phyloP scores from a whole-genome alignment of 2,329 filamentous ascomycete genomes.

The Leptographium flavum region DNA sequence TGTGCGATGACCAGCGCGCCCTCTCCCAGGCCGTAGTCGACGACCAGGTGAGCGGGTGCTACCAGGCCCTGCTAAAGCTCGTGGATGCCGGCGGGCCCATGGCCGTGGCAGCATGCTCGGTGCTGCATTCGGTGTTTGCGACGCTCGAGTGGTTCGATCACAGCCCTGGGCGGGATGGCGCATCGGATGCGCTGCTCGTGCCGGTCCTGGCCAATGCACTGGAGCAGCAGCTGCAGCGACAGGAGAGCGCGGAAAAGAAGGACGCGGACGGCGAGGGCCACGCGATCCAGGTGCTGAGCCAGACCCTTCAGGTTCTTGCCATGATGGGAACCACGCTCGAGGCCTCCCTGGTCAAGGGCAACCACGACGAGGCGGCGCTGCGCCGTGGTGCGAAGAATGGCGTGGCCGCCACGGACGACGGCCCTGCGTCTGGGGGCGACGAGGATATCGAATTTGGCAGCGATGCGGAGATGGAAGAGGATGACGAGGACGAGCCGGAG shows the following conservation, averaged over 20 bases:
- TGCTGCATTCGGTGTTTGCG: constrained; percentile 48
- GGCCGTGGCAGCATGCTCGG: constrained; percentile 42
- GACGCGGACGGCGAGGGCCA: background rate
- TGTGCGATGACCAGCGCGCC: constrained; percentile 37
- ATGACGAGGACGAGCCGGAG: constrained; percentile 30
- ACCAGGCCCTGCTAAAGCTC: constrained; percentile 33
- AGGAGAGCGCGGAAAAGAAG: constrained; percentile 9
- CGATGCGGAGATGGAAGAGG: constrained; percentile 30
- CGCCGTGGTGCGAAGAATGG: constrained; percentile 19
- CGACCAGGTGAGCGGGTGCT: constrained; percentile 25
- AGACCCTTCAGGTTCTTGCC: constrained; percentile 48
- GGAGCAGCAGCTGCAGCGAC: constrained; percentile 13
- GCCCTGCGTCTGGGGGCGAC: constrained; percentile 20
- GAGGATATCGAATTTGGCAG: constrained; percentile 21
- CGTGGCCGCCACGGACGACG: constrained; percentile 20
- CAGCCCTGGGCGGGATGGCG: constrained; percentile 30
- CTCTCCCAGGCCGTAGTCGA: constrained; percentile 41
- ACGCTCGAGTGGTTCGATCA: constrained; percentile 37
- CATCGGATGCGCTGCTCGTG: constrained; percentile 36
- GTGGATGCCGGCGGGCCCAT: constrained; percentile 31
- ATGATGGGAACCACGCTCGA: constrained; percentile 48
- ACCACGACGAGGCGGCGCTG: constrained; percentile 23
- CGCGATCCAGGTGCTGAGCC: constrained; percentile 29
- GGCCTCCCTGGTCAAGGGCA: constrained; percentile 31
- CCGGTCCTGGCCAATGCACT: constrained; percentile 27